Evolutionary conservation across 2,329 filamentous ascomycete species (phyloP).

Genomic region (Aspergillus ochraceus): DNA sequence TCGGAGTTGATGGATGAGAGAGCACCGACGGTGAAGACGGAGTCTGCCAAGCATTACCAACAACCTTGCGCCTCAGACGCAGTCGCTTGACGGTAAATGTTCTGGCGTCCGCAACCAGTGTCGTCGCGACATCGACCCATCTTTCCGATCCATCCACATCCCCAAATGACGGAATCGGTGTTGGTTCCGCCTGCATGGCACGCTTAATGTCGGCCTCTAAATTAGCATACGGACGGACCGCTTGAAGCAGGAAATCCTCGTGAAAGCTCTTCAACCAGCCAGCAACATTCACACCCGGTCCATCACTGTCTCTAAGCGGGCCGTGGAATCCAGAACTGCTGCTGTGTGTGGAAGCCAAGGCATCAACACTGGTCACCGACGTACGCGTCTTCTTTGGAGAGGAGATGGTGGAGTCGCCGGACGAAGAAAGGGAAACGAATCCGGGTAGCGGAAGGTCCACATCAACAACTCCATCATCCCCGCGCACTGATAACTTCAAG

Average conservation of each 20-base stretch:
- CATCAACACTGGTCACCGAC: slow-evolving; percentile 55
- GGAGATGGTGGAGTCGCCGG: slow-evolving; percentile 44
- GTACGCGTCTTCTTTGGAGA: slow-evolving; percentile 46
- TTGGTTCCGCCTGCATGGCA: slow-evolving; percentile 58
- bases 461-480: slow-evolving; percentile 61
- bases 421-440: slow-evolving; percentile 49
- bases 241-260: slow-evolving; percentile 60
- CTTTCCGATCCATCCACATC: slow-evolving; percentile 39
- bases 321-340: slow-evolving; percentile 38
- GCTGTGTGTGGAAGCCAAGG: slow-evolving; percentile 46
- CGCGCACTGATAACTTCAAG: slow-evolving; percentile 56
- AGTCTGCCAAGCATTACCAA: slow-evolving; percentile 18
- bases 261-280: slow-evolving; percentile 60
- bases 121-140: slow-evolving; percentile 60
- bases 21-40: slow-evolving; percentile 21
- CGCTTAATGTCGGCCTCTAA: slow-evolving; percentile 56
- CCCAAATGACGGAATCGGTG: slow-evolving; percentile 37
- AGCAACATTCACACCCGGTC: slow-evolving; percentile 56
- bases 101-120: slow-evolving; percentile 56
- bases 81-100: slow-evolving; percentile 58
- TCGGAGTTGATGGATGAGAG: slow-evolving; percentile 26
- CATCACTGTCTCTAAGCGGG: slow-evolving; percentile 38
- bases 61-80: slow-evolving; percentile 51
- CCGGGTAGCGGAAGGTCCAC: slow-evolving; percentile 59
- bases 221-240: slow-evolving; percentile 54